Percentiles rank a stretch among this genome's conserved stretches.
phyloP scores from a whole-genome alignment of 108 stramenopile genomes.

The Cyclostephanos tholiformis region DNA sequence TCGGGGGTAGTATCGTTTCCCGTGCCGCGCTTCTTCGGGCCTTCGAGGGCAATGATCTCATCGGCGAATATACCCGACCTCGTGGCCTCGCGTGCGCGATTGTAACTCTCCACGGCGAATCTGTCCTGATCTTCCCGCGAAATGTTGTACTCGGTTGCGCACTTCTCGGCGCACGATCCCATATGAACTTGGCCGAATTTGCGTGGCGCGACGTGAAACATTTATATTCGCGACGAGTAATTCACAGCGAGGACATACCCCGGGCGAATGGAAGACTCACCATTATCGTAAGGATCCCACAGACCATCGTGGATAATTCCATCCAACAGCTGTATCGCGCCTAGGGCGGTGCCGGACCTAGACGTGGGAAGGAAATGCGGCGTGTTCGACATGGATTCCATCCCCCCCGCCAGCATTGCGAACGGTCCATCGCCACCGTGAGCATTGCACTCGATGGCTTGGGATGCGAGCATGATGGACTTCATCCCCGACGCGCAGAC shows the following conservation, averaged over 20 bases:
- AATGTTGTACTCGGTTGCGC: slow-evolving; percentile 76
- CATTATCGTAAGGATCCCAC: slow-evolving; percentile 95
- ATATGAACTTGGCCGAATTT: slow-evolving; percentile 67
- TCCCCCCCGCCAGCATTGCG: slow-evolving; percentile 91
- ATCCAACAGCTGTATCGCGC: slow-evolving; percentile 72
- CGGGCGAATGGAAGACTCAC: slow-evolving; percentile 16
- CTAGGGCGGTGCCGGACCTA: slow-evolving; percentile 75
- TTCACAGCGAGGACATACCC: no score
- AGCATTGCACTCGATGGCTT: slow-evolving; percentile 55
- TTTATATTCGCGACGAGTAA: no score
- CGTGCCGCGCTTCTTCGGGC: slow-evolving; percentile 68
- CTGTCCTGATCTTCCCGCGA: slow-evolving; percentile 95
- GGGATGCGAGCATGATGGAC: slow-evolving; percentile 79
- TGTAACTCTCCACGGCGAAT: slow-evolving; percentile 87
- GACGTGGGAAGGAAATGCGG: slow-evolving; percentile 89
- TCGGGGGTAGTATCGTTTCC: slow-evolving; percentile 30
- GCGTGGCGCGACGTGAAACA: no score
- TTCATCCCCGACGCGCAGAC: slow-evolving; percentile 99
- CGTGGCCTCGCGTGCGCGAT: slow-evolving; percentile 71
- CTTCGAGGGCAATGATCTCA: slow-evolving; percentile 74
- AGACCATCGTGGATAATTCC: slow-evolving; percentile 93
- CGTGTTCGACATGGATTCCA: slow-evolving; percentile 97
- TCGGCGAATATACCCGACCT: slow-evolving; percentile 73
- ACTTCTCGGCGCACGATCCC: slow-evolving; percentile 96
- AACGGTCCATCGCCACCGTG: slow-evolving; percentile 28